Conservation (phyloP, 2,329 filamentous ascomycete species). For the Pyricularia sp. region DNA sequence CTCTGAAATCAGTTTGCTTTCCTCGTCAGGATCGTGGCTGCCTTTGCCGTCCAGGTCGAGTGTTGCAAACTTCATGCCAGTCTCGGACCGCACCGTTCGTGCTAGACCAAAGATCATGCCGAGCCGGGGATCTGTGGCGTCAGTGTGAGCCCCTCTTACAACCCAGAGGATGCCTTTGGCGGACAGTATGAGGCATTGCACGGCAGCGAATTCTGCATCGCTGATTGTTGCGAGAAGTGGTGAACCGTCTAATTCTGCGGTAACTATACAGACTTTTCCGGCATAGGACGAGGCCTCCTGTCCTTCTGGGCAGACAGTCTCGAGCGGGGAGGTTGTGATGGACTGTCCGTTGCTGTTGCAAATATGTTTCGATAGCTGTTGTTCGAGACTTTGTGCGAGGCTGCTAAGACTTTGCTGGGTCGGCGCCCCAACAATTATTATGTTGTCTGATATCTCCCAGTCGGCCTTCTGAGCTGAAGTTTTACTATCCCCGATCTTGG, state of each 20-base stretch:
- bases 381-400: constrained; percentile 8
- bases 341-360: neutral
- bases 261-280: constrained; percentile 13
- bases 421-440: constrained; percentile 6
- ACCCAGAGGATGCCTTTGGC: constrained; percentile 25
- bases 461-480: neutral
- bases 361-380: constrained; percentile 4
- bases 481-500: neutral
- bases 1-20: constrained; percentile 1
- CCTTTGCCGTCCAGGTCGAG: constrained; percentile 19
- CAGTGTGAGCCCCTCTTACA: constrained; percentile 22
- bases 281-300: neutral
- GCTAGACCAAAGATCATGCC: constrained; percentile 24
- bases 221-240: constrained; percentile 12
- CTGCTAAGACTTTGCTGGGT: neutral
- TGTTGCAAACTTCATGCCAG: constrained; percentile 21
- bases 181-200: constrained; percentile 14
- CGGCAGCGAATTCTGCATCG: constrained; percentile 8
- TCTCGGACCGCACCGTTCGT: constrained; percentile 23
- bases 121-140: constrained; percentile 19
- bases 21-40: constrained; percentile 4
- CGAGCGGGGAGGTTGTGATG: constrained; percentile 8
- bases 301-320: constrained; percentile 5
- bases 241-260: constrained; percentile 13
- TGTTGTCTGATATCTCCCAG: constrained; percentile 4